Conservation (phyloP, 2,329 filamentous ascomycete genomes). For the Cladosporium cucumerinum region DNA sequence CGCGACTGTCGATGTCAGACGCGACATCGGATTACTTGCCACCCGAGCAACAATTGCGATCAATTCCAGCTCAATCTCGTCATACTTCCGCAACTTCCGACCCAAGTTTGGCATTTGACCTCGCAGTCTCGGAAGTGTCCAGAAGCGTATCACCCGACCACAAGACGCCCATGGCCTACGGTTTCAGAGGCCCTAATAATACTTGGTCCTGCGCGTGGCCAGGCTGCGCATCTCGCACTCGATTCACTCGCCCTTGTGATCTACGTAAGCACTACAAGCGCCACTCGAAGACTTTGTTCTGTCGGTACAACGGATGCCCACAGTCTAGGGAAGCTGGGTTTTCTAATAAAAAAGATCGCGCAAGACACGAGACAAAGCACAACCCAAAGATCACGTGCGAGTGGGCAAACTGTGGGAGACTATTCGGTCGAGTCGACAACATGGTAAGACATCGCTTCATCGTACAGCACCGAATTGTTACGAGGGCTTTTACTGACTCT, state of each 20-base stretch:
- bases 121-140: slow-evolving; percentile 25
- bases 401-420: slow-evolving; percentile 54
- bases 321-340: slow-evolving; percentile 57
- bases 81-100: not conserved
- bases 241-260: slow-evolving; percentile 59
- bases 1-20: not conserved
- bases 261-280: slow-evolving; percentile 61
- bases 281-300: slow-evolving; percentile 60
- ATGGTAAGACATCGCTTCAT: slow-evolving; percentile 50
- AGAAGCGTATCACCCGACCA: slow-evolving; percentile 32
- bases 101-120: not conserved
- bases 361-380: slow-evolving; percentile 60
- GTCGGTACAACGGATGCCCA: slow-evolving; percentile 56
- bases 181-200: slow-evolving; percentile 43
- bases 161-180: slow-evolving; percentile 35
- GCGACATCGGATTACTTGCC: not conserved
- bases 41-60: not conserved
- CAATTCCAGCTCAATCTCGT: not conserved
- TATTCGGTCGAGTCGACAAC: slow-evolving; percentile 61
- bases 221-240: slow-evolving; percentile 56
- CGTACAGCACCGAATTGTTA: not conserved
- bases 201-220: slow-evolving; percentile 59
- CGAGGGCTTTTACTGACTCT: slow-evolving; percentile 4
- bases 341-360: slow-evolving; percentile 61
- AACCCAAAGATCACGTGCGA: slow-evolving; percentile 58